Evolutionary conservation across 1,284 basidiomycete species (phyloP), one percentile per base, ranked within the genome.

Genomic region (Leccinum angustisporum): DNA sequence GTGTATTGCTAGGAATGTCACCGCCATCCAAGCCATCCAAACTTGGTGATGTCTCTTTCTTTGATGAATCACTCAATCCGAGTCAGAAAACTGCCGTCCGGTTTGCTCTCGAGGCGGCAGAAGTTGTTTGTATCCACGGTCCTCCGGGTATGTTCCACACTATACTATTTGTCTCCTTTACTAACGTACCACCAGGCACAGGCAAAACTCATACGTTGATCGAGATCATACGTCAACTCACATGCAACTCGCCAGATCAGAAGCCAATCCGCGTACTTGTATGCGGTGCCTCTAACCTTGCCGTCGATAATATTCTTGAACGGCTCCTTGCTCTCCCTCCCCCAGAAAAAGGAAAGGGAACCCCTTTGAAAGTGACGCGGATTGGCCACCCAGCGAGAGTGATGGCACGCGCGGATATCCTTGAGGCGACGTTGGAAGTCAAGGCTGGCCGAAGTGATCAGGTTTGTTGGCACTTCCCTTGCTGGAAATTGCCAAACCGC

Each of bases 341-440:
- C 1, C 67, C 74, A 1, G 80, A 80, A 25, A 75, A 69, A 36
- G 70, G 66, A 10, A 76, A 65, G 27, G 68, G 68, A 6, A 65
- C 74, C n/a, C 78, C 74, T 62, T 67, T 91, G 9, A 86, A 81
- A 68, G 79, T 94, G 7, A 93, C 94, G 1, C 84, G 95, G 13
- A 82, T 97, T 9, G 95, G 95, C 0, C 95, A 99, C 74, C 97
- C 97, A 0, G 97, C 97, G 0, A 85, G 97, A 13, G 91, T 99
- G 0, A 89, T 97, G 78, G 81, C 88, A 0, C 79, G 84, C 33
- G 77, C 87, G 75, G 80, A 81, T 16, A 81, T 98, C 3, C 77
- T 95, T 11, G 81, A 86, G 5, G 81, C 89, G 0, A 98, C 97
- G 0, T 79, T 98, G n/a, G 97, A 99, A 71, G 88, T 88, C 21